Conservation (phyloP, 2,329 filamentous ascomycete species). For the Cladosporium oxysporum region DNA sequence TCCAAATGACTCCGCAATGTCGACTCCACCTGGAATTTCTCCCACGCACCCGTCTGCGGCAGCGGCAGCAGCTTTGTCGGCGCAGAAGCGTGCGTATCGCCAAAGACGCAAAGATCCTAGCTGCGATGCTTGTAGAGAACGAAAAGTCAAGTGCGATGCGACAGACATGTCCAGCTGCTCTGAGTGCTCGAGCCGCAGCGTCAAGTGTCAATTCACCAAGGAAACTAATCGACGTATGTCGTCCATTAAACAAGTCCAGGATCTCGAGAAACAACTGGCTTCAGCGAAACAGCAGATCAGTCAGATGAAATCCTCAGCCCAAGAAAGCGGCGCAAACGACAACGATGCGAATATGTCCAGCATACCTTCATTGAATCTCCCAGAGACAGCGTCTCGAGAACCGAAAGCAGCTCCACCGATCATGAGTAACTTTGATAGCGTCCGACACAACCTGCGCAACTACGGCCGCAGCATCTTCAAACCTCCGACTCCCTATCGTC, state of each 20-base stretch:
- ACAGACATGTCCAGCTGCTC: conserved; percentile 96
- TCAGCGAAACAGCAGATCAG: conserved; percentile 77
- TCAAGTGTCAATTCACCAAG: conserved; percentile 98
- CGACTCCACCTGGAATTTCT: conserved; percentile 33
- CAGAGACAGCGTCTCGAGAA: conserved; percentile 48
- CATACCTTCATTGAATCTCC: conserved; percentile 36
- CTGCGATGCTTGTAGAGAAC: conserved; percentile 92
- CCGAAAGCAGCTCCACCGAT: conserved; percentile 62
- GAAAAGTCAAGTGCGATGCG: conserved; percentile 84
- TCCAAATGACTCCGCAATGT: conserved; percentile 29
- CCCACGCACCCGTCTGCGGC: conserved; percentile 30
- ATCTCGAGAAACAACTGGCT: conserved; percentile 88
- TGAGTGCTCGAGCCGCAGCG: conserved; percentile 93
- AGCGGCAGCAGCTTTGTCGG: conserved; percentile 57
- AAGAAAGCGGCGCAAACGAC: conserved; percentile 51
- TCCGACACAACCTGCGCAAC: conserved; percentile 70
- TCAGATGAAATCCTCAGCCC: conserved; percentile 63
- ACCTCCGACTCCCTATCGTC: conserved; percentile 68
- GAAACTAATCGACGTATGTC: conserved; percentile 99
- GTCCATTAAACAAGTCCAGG: conserved; percentile 98
- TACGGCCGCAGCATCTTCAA: conserved; percentile 80
- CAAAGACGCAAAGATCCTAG: conserved; percentile 95
- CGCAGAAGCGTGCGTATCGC: conserved; percentile 90
- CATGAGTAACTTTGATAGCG: conserved; percentile 69
- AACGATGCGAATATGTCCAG: conserved; percentile 36